A percentile compares a stretch with the other conserved stretches of the same genome.
phyloP scores from a whole-genome alignment of 441 rosid genomes.

The Euphorbia celastroides region DNA sequence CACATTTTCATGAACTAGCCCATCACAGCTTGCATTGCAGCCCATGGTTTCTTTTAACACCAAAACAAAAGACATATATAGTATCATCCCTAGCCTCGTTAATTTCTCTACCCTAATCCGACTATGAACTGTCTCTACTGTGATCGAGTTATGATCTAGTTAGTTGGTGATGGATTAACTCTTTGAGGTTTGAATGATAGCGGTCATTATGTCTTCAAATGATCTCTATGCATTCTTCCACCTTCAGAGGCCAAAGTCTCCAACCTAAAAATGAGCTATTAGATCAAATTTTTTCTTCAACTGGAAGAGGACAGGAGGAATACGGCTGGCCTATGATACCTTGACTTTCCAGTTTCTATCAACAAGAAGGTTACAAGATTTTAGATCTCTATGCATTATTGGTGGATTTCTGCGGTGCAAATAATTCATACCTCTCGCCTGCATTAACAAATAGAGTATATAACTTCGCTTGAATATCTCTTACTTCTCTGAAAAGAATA shows the following conservation, averaged over 20 bases:
- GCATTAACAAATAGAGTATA: slow-evolving; percentile 20
- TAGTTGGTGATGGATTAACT: slow-evolving; percentile 13
- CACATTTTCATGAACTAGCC: no score
- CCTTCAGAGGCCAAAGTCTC: slow-evolving; percentile 83
- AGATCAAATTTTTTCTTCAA: slow-evolving; percentile 13
- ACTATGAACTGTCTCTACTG: neutral
- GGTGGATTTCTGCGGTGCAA: slow-evolving; percentile 81
- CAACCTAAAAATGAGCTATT: slow-evolving; percentile 42
- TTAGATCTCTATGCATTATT: slow-evolving; percentile 78
- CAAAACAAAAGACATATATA: no score
- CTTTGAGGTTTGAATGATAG: slow-evolving; percentile 38
- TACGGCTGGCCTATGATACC: slow-evolving; percentile 32
- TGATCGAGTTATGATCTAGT: neutral
- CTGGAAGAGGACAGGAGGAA: neutral
- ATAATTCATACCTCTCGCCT: slow-evolving; percentile 94
- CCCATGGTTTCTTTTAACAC: neutral
- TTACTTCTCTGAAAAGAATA: no score
- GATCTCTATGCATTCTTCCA: slow-evolving; percentile 84
- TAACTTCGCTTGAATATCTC: slow-evolving; percentile 8
- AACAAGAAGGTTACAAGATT: slow-evolving; percentile 84
- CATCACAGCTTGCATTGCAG: no score
- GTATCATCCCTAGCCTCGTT: neutral
- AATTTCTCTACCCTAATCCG: neutral
- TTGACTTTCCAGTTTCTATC: slow-evolving; percentile 84
- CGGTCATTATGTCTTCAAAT: slow-evolving; percentile 58